Evolutionary conservation across 1,284 basidiomycete species (phyloP).

Genomic region (Sporisorium scitamineum): DNA sequence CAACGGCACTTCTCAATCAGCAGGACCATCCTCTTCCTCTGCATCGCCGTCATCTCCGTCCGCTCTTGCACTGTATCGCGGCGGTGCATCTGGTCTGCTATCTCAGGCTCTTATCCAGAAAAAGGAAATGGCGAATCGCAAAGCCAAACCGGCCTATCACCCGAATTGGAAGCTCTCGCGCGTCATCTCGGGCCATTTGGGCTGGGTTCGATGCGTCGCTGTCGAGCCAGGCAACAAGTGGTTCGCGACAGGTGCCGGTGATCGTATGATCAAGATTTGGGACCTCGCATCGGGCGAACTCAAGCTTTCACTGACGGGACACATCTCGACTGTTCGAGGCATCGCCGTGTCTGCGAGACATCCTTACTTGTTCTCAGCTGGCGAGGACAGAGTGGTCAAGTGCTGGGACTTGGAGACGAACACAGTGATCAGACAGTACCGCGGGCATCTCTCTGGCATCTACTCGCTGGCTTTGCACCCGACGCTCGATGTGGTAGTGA

Average conservation of each 20-base stretch:
- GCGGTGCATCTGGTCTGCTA: constrained; percentile 46
- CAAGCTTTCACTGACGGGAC: constrained; percentile 93
- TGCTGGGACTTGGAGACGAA: constrained; percentile 99
- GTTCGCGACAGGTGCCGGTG: constrained; percentile 98
- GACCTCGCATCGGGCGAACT: constrained; percentile 94
- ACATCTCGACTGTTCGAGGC: constrained; percentile 95
- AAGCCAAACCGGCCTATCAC: constrained; percentile 91
- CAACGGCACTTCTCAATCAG: constrained; percentile 12
- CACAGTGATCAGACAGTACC: constrained; percentile 98
- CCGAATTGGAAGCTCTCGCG: constrained; percentile 92
- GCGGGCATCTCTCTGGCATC: constrained; percentile 95
- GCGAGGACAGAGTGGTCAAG: constrained; percentile 99
- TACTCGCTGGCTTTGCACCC: constrained; percentile 85
- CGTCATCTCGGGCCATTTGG: constrained; percentile 96
- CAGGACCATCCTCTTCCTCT: constrained; percentile 23
- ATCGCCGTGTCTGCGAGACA: constrained; percentile 91
- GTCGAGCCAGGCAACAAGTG: constrained; percentile 98
- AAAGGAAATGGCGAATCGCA: constrained; percentile 75
- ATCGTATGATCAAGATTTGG: constrained; percentile 99
- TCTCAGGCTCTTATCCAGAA: constrained; percentile 64
- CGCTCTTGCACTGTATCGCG: constrained; percentile 40
- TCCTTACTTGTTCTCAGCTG: constrained; percentile 96
- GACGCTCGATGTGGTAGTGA: constrained; percentile 93
- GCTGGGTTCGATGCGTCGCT: constrained; percentile 96
- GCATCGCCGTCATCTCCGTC: constrained; percentile 17